Percentiles rank a stretch among this genome's conserved stretches.
Conservation (phyloP, 495 filamentous ascomycete genomes). For the Tuber melanosporum region DNA sequence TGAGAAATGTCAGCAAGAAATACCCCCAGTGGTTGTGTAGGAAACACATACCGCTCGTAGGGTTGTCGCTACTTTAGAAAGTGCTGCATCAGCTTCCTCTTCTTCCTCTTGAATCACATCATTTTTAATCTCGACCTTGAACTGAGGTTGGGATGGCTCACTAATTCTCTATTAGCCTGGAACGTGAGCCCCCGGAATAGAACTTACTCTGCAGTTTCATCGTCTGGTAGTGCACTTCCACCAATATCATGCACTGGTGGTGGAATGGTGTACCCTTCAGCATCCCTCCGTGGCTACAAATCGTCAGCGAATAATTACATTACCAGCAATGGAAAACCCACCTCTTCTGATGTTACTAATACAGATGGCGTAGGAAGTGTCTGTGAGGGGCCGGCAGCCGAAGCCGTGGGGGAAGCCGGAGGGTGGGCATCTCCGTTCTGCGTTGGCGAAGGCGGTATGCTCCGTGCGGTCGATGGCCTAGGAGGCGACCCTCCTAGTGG, state of each 20-base stretch:
- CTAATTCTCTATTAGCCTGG: constrained; percentile 32
- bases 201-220: constrained; percentile 70
- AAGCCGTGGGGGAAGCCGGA: constrained; percentile 22
- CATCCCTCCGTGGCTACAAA: constrained; percentile 49
- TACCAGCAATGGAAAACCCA: constrained; percentile 9
- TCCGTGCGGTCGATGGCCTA: constrained; percentile 20
- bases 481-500: constrained; percentile 22
- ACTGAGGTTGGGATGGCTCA: constrained; percentile 60
- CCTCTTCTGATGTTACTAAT: constrained; percentile 34
- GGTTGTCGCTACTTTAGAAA: constrained; percentile 86
- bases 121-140: constrained; percentile 87
- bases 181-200: constrained; percentile 44
- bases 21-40: constrained; percentile 14
- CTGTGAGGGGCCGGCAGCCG: constrained; percentile 13
- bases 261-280: constrained; percentile 48
- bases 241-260: constrained; percentile 40
- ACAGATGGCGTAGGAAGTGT: constrained; percentile 28
- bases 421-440: constrained; percentile 31
- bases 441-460: constrained; percentile 22
- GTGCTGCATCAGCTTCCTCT: constrained; percentile 74
- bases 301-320: constrained; percentile 5
- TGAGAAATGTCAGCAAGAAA: constrained; percentile 53
- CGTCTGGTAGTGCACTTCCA: constrained; percentile 47
- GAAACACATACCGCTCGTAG: constrained; percentile 56
- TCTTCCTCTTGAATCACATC: constrained; percentile 92